A percentile compares a stretch with the other conserved stretches of the same genome.
These are phyloP conservation scores for Pisolithus tinctorius DNA, from an alignment of 768 basidiomycete species.

Conservation along the genomic window DNA sequence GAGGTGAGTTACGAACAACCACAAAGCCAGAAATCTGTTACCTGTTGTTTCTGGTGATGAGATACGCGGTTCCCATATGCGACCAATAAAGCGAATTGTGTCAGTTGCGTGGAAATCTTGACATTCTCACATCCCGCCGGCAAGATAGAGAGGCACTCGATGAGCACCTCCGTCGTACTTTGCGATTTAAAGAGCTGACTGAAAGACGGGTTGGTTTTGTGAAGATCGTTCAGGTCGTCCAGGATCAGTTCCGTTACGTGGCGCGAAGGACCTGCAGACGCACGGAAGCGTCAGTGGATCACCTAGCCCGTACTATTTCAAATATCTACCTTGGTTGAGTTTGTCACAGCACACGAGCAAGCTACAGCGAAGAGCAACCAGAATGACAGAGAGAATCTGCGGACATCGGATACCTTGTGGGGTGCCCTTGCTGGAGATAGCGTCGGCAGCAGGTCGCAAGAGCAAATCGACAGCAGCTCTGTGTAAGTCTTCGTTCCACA, in stretches of 20 bases:
- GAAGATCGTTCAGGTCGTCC: slow-evolving; percentile 64
- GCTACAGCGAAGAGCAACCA: slow-evolving; percentile 60
- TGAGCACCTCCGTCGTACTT: slow-evolving; percentile 58
- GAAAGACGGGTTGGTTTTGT: slow-evolving; percentile 58
- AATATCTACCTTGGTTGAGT: slow-evolving; percentile 11
- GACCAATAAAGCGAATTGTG: slow-evolving; percentile 61
- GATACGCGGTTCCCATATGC: slow-evolving; percentile 58
- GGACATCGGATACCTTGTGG: slow-evolving; percentile 45
- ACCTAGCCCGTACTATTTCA: no score
- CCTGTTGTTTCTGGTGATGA: slow-evolving; percentile 68
- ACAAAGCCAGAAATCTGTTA: slow-evolving; percentile 15
- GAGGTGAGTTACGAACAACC: background rate
- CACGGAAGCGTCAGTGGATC: background rate
- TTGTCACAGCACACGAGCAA: slow-evolving; percentile 29
- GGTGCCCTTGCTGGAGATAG: background rate
- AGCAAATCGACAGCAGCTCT: slow-evolving; percentile 64
- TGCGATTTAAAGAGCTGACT: slow-evolving; percentile 70
- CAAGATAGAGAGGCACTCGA: slow-evolving; percentile 57
- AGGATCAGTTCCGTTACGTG: slow-evolving; percentile 33
- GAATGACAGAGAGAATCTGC: slow-evolving; percentile 64
- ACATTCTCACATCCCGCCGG: slow-evolving; percentile 4
- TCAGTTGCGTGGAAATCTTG: slow-evolving; percentile 56
- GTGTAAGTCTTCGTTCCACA: slow-evolving; percentile 68
- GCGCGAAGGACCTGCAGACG: slow-evolving; percentile 16
- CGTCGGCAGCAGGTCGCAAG: slow-evolving; percentile 36